Conservation (phyloP, 805 yeast species). For the Metschnikowia kunwiensis region DNA sequence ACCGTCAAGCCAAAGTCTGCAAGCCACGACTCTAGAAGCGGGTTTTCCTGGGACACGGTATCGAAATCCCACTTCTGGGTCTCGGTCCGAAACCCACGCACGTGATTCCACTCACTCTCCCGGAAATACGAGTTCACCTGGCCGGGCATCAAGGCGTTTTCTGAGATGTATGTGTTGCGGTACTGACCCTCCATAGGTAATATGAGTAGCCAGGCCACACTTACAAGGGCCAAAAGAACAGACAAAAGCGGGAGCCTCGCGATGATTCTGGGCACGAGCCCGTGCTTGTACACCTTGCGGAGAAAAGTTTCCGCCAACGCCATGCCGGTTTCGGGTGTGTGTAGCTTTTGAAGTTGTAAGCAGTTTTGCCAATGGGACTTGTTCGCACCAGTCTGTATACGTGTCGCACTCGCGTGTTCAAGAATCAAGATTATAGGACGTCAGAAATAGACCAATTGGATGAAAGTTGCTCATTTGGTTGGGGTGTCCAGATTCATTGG, state of each 20-base stretch:
- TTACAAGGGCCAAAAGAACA: slow-evolving; percentile 32
- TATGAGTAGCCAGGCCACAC: slow-evolving; percentile 46
- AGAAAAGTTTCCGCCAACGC: slow-evolving; percentile 43
- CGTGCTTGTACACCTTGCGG: slow-evolving; percentile 38
- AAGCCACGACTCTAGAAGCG: slow-evolving; percentile 55
- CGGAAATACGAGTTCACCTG: slow-evolving; percentile 90
- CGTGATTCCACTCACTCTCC: slow-evolving; percentile 90
- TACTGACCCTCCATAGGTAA: slow-evolving; percentile 81
- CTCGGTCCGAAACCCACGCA: slow-evolving; percentile 78
- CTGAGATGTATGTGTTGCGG: slow-evolving; percentile 83
- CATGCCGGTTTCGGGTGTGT: slow-evolving; percentile 23
- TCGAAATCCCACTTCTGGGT: slow-evolving; percentile 36
- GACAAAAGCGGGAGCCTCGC: slow-evolving; percentile 34
- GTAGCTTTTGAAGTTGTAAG: no score
- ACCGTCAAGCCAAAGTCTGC: slow-evolving; percentile 71
- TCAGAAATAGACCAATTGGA: background rate
- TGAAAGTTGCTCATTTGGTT: no score
- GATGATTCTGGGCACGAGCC: slow-evolving; percentile 36
- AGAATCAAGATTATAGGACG: no score
- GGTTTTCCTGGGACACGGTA: slow-evolving; percentile 39
- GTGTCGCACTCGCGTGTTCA: no score
- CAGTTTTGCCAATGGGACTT: no score
- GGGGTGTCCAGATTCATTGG: no score
- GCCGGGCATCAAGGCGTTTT: slow-evolving; percentile 95
- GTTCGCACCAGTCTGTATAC: background rate